These are phyloP conservation scores for Trichoderma sp. DNA, from an alignment of 2,329 filamentous ascomycete species.

Conservation along the genomic window DNA sequence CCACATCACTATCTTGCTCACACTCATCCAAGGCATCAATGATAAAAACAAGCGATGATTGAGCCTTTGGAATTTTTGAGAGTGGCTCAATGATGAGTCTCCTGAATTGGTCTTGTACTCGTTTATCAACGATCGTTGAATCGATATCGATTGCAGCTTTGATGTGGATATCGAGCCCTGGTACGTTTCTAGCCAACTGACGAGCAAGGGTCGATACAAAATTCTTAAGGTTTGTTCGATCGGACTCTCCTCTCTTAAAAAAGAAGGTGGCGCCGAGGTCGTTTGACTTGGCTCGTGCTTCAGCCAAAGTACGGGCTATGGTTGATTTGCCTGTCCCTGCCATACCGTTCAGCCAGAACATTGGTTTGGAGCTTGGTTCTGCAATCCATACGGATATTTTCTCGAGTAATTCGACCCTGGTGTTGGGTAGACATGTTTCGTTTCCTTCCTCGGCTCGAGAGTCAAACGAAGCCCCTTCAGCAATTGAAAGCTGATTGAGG, in stretches of 20 bases:
- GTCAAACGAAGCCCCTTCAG: not conserved
- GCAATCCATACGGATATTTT: not conserved
- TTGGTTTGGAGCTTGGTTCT: not conserved
- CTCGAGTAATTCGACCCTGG: not conserved
- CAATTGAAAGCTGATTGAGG: not conserved
- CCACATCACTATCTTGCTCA: not conserved
- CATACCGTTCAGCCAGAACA: not conserved
- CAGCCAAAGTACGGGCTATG: not conserved
- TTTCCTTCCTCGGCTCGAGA: not conserved
- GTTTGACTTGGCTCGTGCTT: too few relatives aligned
- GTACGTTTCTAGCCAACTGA: not conserved
- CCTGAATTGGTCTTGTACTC: not conserved
- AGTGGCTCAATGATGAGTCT: not conserved
- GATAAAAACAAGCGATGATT: not conserved
- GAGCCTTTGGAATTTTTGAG: not conserved
- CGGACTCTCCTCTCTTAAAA: too few relatives aligned
- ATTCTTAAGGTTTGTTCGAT: too few relatives aligned
- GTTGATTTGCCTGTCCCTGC: not conserved
- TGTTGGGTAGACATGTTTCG: not conserved
- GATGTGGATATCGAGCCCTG: not conserved
- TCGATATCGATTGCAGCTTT: not conserved
- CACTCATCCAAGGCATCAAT: conserved; percentile 3
- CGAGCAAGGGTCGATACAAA: too few relatives aligned
- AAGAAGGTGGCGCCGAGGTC: too few relatives aligned
- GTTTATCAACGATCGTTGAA: not conserved